phyloP scores from a whole-genome alignment of 768 basidiomycete genomes.

The Termitomyces titanicus region DNA sequence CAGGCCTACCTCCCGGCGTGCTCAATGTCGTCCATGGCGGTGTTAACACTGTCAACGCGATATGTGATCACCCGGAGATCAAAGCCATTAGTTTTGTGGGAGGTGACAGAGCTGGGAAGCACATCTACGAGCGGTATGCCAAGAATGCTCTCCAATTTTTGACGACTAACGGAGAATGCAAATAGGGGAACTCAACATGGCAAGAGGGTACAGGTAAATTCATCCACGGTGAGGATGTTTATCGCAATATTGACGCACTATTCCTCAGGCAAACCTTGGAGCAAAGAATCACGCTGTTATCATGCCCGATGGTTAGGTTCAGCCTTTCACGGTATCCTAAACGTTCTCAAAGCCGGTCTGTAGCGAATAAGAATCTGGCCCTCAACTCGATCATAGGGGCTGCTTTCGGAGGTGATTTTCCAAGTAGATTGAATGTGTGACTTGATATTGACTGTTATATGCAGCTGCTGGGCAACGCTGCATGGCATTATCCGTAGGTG shows the following conservation, averaged over 20 bases:
- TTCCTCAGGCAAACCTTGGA: constrained; percentile 60
- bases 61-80: constrained; percentile 89
- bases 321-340: not conserved
- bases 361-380: constrained; percentile 89
- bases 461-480: constrained; percentile 94
- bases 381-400: constrained; percentile 92
- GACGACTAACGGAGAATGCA: constrained; percentile 5
- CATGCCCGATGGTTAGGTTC: constrained; percentile 82
- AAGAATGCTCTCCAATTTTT: not conserved
- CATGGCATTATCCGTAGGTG: constrained; percentile 93
- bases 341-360: not conserved
- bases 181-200: constrained; percentile 79
- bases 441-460: constrained; percentile 10
- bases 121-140: constrained; percentile 82
- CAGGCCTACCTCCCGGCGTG: constrained; percentile 82
- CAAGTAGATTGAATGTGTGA: constrained; percentile 2
- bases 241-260: not conserved
- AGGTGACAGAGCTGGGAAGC: constrained; percentile 86
- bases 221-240: not conserved
- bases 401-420: constrained; percentile 75
- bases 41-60: constrained; percentile 85
- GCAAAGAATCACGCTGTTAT: constrained; percentile 95
- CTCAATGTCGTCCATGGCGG: constrained; percentile 91
- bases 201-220: constrained; percentile 76
- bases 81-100: constrained; percentile 97